Evolutionary conservation across 495 filamentous ascomycete species (phyloP), one percentile per base, ranked within the genome.

Genomic region (Penicillium silybi): DNA sequence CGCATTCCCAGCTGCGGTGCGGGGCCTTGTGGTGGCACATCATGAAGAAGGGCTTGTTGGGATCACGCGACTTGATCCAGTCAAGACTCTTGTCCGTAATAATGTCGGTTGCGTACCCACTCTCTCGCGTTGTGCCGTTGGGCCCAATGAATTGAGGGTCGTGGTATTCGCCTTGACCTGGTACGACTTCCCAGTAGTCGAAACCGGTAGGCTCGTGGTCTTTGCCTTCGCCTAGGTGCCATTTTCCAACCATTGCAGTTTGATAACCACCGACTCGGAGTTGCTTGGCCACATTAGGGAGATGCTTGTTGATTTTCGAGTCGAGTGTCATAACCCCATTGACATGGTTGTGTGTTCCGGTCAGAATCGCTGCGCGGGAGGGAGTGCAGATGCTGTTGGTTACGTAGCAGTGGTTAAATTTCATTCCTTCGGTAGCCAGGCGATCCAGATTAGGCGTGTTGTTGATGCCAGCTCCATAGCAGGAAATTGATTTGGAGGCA

Each of bases 21-120:
- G 73, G 73, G 4, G 73, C 73, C 43, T 76, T 76, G 43, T 76
- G 73, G 35, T 76, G 73, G 45, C 71, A 76, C 73, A 76, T 76
- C n/a, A 72, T 41, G 48, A 76, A 76, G 57, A 76, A 76, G 1
- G 73, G 73, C 54, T 66, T 67, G 1, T 49, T 43, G 0, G 42
- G 50, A 42, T 67, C 68, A 0, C 64, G 52, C 11, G 49, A 18
- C 32, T 66, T 58, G n/a, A 74, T 66, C 44, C 58, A 76, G 20
- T 68, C 41, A 0, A 76, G 44, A 48, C 59, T 63, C 50, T 70
- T 72, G 38, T 76, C 65, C 8, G 70, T 73, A 38, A 74, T 74
- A 52, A 73, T 70, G 35, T 74, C 70, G n/a, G 70, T 74, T 10
- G 63, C 71, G 38, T 76, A 74, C 10, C 71, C 72, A 6, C 40